A percentile compares a stretch with the other conserved stretches of the same genome.
These are phyloP conservation scores for Pharus latifolius DNA, from an alignment of 176 grass and related monocot species.

Conservation along the genomic window DNA sequence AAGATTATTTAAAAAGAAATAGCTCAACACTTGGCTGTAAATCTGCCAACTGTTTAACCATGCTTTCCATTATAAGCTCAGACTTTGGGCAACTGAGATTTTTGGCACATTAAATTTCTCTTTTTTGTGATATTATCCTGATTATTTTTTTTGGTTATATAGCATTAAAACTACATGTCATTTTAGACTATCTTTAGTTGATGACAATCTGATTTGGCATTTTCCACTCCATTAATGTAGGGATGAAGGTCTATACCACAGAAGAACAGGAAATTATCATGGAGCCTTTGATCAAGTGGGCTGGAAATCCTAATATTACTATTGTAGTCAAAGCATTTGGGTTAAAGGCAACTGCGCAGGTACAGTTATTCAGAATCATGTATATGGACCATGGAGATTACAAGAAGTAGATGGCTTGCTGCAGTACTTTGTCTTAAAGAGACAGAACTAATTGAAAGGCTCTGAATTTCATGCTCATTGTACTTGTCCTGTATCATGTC, in stretches of 20 bases:
- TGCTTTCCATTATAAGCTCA: too few relatives aligned
- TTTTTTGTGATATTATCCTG: not conserved
- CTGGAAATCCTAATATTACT: conserved; percentile 81
- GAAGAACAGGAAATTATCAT: conserved; percentile 80
- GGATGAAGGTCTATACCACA: conserved; percentile 82
- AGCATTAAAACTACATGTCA: not conserved
- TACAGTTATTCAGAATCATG: conserved; percentile 6
- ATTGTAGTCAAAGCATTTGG: conserved; percentile 71
- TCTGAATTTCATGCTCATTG: not conserved
- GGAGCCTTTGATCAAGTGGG: conserved; percentile 82
- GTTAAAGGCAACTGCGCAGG: conserved; percentile 69
- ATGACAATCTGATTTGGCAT: not conserved
- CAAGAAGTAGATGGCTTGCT: not conserved
- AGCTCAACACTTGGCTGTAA: too few relatives aligned
- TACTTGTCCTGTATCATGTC: not conserved
- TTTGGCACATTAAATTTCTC: not conserved
- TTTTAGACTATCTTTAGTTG: not conserved
- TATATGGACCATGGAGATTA: not conserved
- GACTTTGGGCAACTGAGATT: not conserved
- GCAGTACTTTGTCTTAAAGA: not conserved
- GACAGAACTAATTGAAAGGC: not conserved
- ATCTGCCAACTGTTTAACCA: too few relatives aligned
- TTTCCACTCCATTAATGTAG: conserved; percentile 12
- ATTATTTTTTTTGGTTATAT: not conserved
- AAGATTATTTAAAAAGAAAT: too few relatives aligned